Conservation (phyloP, 1,284 basidiomycete genomes). For the Puccinia brachypodii region DNA sequence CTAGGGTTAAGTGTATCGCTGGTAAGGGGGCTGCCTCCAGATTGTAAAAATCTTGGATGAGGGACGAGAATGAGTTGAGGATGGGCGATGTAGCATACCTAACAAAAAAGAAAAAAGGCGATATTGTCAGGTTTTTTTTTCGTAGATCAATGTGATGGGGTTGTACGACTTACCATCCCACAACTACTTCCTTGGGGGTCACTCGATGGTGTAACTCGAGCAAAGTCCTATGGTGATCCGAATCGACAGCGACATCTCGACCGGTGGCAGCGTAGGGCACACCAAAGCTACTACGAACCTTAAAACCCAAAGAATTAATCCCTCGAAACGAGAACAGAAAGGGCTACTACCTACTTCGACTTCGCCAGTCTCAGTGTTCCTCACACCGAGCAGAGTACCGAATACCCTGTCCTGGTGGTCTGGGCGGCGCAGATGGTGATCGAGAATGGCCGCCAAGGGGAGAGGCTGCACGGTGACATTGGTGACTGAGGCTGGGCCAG, state of each 20-base stretch:
- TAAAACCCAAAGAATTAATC: no score
- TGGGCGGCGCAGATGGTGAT: constrained; percentile 89
- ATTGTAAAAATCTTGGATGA: constrained; percentile 98
- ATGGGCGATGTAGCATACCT: constrained; percentile 89
- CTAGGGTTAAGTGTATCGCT: constrained; percentile 88
- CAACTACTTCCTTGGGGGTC: constrained; percentile 79
- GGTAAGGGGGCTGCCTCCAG: constrained; percentile 84
- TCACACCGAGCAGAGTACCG: constrained; percentile 86
- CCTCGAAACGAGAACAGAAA: no score
- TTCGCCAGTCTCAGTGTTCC: constrained; percentile 68
- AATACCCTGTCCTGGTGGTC: constrained; percentile 84
- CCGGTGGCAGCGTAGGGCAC: constrained; percentile 46
- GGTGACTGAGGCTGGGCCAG: constrained; percentile 30
- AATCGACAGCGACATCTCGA: constrained; percentile 79
- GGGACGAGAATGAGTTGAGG: constrained; percentile 90
- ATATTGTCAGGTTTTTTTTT: constrained; percentile 46
- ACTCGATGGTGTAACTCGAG: constrained; percentile 84
- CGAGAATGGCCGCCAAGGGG: constrained; percentile 90
- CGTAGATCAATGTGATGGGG: neutral
- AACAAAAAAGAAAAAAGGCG: constrained; percentile 33
- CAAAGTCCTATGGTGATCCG: constrained; percentile 93
- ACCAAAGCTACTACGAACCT: constrained; percentile 47
- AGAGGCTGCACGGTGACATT: constrained; percentile 82
- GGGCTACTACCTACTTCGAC: constrained; percentile 69
- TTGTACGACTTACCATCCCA: constrained; percentile 85